These are phyloP conservation scores for Acanthamoeba triangularis DNA, from an alignment of 208 protist species.

Conservation along the genomic window DNA sequence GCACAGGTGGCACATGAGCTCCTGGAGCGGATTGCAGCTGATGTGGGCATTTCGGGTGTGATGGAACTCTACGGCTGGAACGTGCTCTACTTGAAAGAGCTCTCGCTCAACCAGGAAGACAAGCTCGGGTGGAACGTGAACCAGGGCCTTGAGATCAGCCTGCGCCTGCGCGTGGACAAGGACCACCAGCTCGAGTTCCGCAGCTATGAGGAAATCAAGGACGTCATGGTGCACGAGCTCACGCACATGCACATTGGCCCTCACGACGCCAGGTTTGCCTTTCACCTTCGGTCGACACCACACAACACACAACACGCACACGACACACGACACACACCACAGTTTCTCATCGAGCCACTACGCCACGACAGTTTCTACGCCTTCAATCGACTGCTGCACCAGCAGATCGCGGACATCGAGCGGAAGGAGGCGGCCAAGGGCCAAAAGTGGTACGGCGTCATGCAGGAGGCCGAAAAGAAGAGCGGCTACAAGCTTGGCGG, in stretches of 20 bases:
- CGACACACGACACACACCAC: too few species aligned
- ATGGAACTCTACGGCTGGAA: constrained; percentile 27
- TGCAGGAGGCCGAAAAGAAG: constrained; percentile 22
- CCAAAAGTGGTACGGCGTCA: not conserved
- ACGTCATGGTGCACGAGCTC: constrained; percentile 46
- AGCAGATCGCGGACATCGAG: constrained; percentile 15
- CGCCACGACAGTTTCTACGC: constrained; percentile 16
- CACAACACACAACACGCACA: too few species aligned
- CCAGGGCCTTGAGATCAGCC: constrained; percentile 25
- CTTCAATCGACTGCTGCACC: constrained; percentile 36
- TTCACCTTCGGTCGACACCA: too few species aligned
- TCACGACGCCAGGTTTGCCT: not conserved
- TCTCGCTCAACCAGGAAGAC: constrained; percentile 33
- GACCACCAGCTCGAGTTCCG: not conserved
- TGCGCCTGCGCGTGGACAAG: not conserved
- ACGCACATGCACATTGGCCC: constrained; percentile 38
- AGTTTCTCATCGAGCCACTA: too few species aligned
- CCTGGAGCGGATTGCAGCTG: not conserved
- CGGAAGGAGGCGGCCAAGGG: not conserved
- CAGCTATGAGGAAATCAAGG: not conserved
- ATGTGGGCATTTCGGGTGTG: not conserved
- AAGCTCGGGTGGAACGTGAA: constrained; percentile 63
- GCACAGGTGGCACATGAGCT: not conserved
- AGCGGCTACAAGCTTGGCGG: not conserved
- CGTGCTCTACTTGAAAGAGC: constrained; percentile 34